Base-by-base conservation (phyloP, 2,329 filamentous ascomycete genomes). In the Aspergillus ochraceoroseus region DNA sequence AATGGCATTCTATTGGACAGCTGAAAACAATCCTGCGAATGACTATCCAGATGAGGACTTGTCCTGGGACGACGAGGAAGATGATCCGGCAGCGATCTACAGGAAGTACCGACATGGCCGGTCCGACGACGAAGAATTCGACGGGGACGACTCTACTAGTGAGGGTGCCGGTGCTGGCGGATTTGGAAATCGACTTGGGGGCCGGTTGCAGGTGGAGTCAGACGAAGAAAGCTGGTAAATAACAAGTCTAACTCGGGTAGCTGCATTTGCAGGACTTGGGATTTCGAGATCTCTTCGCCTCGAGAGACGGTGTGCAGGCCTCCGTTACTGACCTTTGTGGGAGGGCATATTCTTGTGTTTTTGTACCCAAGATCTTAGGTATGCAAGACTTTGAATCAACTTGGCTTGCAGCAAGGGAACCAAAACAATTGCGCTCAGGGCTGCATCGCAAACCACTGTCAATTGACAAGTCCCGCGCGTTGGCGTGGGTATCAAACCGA, bases 1-100 rank as follows among this genome's bases (percentile, higher is more conserved):
- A 47, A 40, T 34, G n/a, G 27, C 9, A 23, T 14, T 38, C 12
- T 15, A 7, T 9, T 32, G 23, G n/a, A 41, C 43, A 72, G 70
- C 70, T 20, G 70, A 73, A 48, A 69, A 72, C 43, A 68, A 71
- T 47, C 70, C 70, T 17, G 66, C 67, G 32, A 73, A 73, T 51
- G 70, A 73, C 46, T 73, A 73, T 48, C 70, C 70, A 0, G 70
- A 73, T 41, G 70, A 73, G 43, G 70, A 73, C 36, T 56, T 71
- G 20, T 67, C 65, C 4, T 68, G 66, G 27, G 66, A 68, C n/a
- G 70, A 73, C 32, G 68, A 73, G 32, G 64, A 62, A 32, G 65
- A 66, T 30, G 61, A 67, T 35, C 57, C 57, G 1, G 51, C 57
- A 26, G 58, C 63, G n/a, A 54, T 61, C 12, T 66, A 66, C 43